Evolutionary conservation across 78 protist species (phyloP).

Genomic region (Chrysochromulina parva): DNA sequence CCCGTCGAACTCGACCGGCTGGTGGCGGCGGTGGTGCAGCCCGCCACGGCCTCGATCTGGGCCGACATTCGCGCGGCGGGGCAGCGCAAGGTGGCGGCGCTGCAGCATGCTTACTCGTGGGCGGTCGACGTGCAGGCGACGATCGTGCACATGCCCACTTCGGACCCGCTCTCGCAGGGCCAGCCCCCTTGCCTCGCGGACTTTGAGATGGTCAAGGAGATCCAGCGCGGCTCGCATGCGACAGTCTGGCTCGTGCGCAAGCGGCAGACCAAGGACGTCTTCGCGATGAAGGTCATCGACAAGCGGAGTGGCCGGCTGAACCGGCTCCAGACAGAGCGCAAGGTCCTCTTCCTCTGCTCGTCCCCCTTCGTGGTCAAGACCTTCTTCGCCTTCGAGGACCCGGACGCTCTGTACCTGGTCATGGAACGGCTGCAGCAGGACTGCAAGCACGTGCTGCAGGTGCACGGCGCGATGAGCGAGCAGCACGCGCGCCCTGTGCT

Average conservation of each 20-base stretch:
- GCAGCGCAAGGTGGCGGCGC: background rate
- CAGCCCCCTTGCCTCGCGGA: background rate
- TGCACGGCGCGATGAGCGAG: background rate
- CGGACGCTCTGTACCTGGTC: background rate
- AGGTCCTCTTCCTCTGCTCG: background rate
- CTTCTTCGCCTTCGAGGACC: background rate
- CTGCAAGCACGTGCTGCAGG: background rate
- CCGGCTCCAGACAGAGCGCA: background rate
- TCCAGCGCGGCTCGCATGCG: constrained; percentile 5
- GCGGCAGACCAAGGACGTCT: background rate
- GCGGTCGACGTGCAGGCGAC: background rate
- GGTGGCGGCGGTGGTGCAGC: background rate
- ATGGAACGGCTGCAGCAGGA: background rate
- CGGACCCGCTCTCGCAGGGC: background rate
- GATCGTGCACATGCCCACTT: background rate
- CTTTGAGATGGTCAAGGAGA: background rate
- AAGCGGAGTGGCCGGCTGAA: background rate
- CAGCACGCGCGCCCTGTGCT: background rate
- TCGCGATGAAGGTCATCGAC: constrained; percentile 14
- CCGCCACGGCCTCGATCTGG: background rate
- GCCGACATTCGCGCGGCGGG: background rate
- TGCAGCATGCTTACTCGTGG: background rate
- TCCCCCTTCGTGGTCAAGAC: background rate
- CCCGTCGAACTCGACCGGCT: background rate
- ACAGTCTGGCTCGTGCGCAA: background rate